These are phyloP conservation scores for Pochonia chlamydosporia DNA, from an alignment of 2,329 filamentous ascomycete species.

Conservation along the genomic window DNA sequence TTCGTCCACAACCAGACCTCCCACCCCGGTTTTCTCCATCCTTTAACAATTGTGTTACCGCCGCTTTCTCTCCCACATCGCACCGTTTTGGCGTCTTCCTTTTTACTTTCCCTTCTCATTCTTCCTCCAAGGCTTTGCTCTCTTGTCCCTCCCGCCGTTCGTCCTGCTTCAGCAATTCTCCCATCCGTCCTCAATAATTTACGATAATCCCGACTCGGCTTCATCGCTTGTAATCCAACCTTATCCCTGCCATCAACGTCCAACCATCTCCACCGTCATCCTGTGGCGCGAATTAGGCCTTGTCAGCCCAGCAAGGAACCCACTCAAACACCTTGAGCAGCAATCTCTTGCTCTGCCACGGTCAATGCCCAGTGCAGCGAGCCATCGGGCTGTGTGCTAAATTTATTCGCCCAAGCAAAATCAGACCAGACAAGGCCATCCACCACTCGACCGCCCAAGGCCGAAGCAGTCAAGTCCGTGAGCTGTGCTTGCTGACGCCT, in stretches of 20 bases:
- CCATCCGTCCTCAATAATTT: neutral
- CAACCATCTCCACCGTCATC: constrained; percentile 1
- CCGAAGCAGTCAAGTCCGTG: too few relatives aligned
- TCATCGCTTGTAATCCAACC: neutral
- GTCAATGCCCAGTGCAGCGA: neutral
- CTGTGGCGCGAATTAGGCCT: constrained; percentile 3
- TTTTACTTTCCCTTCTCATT: neutral
- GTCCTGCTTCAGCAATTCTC: neutral
- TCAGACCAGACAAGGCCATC: too few relatives aligned
- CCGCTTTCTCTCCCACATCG: neutral
- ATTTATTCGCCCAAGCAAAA: neutral
- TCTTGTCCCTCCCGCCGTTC: too few relatives aligned
- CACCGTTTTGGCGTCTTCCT: neutral
- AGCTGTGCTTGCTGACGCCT: neutral
- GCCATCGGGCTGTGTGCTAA: neutral
- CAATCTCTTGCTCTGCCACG: neutral
- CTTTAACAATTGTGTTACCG: neutral
- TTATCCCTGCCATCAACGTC: neutral
- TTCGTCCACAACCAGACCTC: too few relatives aligned
- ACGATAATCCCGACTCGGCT: neutral
- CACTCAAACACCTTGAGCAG: neutral
- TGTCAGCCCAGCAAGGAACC: neutral
- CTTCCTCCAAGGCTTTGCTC: too few relatives aligned
- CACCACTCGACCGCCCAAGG: neutral
- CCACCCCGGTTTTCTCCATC: too few relatives aligned